phyloP scores from a whole-genome alignment of 2,329 filamentous ascomycete genomes.

The Sporothrix humicola region DNA sequence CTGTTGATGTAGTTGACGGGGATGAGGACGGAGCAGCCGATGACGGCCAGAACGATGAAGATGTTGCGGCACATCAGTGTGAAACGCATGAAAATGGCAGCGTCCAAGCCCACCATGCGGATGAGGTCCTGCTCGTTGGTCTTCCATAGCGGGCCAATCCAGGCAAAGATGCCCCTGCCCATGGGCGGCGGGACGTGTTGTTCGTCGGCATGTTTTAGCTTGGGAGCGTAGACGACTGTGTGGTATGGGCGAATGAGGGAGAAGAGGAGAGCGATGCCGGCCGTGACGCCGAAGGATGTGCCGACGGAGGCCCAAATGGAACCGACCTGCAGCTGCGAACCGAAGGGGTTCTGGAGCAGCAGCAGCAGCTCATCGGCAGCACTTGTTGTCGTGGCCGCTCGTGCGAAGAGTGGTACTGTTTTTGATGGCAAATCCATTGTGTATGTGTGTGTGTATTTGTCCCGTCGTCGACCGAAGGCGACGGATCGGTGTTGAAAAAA shows the following conservation, averaged over 20 bases:
- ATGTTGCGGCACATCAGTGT: conserved; percentile 91
- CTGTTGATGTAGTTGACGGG: conserved; percentile 73
- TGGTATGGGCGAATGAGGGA: conserved; percentile 91
- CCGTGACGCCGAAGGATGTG: conserved; percentile 77
- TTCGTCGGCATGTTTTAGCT: conserved; percentile 88
- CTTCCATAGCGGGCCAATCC: conserved; percentile 77
- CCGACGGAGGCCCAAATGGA: conserved; percentile 80
- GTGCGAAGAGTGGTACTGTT: conserved; percentile 30
- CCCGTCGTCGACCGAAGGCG: background rate
- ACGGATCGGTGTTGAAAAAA: conserved; percentile 11
- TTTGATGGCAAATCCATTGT: conserved; percentile 37
- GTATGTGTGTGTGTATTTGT: background rate
- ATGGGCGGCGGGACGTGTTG: conserved; percentile 87
- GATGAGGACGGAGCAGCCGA: conserved; percentile 79
- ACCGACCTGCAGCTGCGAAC: conserved; percentile 53
- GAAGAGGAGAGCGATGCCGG: conserved; percentile 78
- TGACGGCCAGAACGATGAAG: conserved; percentile 72
- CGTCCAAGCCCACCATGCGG: conserved; percentile 87
- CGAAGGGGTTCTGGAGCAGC: conserved; percentile 57
- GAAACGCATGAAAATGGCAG: conserved; percentile 87
- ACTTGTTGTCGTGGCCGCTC: conserved; percentile 25
- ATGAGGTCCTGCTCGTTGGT: conserved; percentile 80
- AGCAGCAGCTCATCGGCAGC: conserved; percentile 51
- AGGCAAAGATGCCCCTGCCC: conserved; percentile 85
- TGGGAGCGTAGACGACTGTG: conserved; percentile 90